Evolutionary conservation across 441 rosid genomes (phyloP).

Genomic region (Jatropha podagrica): DNA sequence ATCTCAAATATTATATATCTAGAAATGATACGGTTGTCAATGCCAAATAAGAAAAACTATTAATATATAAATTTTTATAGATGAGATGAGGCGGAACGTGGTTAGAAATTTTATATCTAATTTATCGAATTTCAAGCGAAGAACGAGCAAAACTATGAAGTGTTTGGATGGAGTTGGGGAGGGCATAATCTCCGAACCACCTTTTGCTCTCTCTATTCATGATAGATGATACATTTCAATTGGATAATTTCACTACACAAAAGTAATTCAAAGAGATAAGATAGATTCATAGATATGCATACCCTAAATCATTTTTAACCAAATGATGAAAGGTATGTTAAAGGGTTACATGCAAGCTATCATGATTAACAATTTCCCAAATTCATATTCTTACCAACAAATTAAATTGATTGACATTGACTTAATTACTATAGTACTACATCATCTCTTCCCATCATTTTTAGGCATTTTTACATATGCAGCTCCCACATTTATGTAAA

Average conservation of each 20-base stretch:
- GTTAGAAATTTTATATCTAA: too few species aligned
- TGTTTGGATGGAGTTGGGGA: too few species aligned
- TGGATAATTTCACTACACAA: background rate
- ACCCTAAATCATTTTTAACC: background rate
- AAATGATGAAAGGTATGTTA: slow-evolving; percentile 4
- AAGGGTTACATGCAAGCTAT: background rate
- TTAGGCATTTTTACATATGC: background rate
- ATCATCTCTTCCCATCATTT: background rate
- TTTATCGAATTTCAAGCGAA: too few species aligned
- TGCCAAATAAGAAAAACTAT: too few species aligned
- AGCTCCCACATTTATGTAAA: slow-evolving; percentile 9
- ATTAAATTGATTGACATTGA: slow-evolving; percentile 8
- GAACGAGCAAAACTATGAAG: too few species aligned
- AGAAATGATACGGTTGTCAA: too few species aligned
- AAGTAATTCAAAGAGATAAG: background rate
- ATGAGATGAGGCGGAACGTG: too few species aligned
- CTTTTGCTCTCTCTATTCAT: too few species aligned
- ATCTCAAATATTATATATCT: too few species aligned
- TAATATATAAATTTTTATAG: too few species aligned
- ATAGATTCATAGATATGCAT: background rate
- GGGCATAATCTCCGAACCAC: too few species aligned
- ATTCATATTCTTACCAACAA: background rate
- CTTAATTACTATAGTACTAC: background rate
- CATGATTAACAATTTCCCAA: slow-evolving; percentile 11
- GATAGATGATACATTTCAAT: background rate